These are phyloP conservation scores for Yarrowia keelungensis DNA, from an alignment of 805 yeast genomes.

Conservation along the genomic window DNA sequence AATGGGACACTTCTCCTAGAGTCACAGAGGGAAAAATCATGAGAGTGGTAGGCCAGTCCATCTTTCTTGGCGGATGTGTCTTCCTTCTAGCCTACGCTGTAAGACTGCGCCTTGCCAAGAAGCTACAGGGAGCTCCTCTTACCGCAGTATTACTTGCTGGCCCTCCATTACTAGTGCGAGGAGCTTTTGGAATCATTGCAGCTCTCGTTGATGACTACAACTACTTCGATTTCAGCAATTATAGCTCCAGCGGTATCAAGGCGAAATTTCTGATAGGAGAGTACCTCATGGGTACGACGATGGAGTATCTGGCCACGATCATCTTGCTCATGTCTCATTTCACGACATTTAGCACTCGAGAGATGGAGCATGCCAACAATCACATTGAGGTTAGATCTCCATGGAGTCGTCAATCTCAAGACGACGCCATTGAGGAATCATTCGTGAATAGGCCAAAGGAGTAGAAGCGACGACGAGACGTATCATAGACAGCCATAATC, in stretches of 20 bases:
- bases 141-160: slow-evolving; percentile 13
- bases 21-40: slow-evolving; percentile 11
- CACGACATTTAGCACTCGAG: neutral
- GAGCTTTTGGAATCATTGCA: slow-evolving; percentile 30
- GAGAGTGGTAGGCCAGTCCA: slow-evolving; percentile 24
- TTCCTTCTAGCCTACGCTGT: slow-evolving; percentile 20
- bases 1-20: slow-evolving; percentile 8
- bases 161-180: slow-evolving; percentile 10
- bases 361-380: slow-evolving; percentile 5
- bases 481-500: neutral
- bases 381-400: neutral
- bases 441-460: neutral
- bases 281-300: slow-evolving; percentile 30
- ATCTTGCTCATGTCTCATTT: slow-evolving; percentile 14
- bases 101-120: neutral
- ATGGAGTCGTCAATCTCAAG: neutral
- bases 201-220: slow-evolving; percentile 11
- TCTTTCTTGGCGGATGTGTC: slow-evolving; percentile 19
- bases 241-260: neutral
- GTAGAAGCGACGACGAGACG: neutral
- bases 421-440: neutral
- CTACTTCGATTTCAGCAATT: slow-evolving; percentile 25
- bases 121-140: slow-evolving; percentile 15
- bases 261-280: slow-evolving; percentile 7
- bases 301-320: slow-evolving; percentile 23